These are phyloP conservation scores for Melanopsichium pennsylvanicum DNA, from an alignment of 1,284 basidiomycete genomes.

Conservation along the genomic window DNA sequence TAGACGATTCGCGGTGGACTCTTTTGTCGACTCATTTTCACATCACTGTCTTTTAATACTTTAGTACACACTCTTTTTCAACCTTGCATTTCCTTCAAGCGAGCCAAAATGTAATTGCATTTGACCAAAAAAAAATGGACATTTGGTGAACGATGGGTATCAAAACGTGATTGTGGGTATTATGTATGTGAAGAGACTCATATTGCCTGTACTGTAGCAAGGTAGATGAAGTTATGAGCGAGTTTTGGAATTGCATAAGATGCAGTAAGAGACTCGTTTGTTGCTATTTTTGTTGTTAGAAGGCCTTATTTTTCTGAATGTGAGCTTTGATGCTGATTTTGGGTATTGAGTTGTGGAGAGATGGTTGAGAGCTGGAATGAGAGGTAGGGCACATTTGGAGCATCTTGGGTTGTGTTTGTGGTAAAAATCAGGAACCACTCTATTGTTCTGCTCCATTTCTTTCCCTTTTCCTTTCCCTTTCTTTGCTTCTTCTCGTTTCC, in stretches of 20 bases:
- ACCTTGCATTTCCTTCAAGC: no score
- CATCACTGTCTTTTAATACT: conserved; percentile 17
- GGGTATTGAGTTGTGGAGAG: neutral
- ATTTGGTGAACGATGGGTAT: no score
- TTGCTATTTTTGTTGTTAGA: no score
- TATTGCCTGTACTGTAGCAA: neutral
- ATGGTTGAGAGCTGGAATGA: conserved; percentile 17
- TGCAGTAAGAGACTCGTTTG: conserved; percentile 6
- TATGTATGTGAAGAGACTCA: no score
- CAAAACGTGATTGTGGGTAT: no score
- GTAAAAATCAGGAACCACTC: conserved; percentile 28
- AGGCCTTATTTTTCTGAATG: no score
- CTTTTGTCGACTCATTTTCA: neutral
- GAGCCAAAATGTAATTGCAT: no score
- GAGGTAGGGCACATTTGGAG: conserved; percentile 8
- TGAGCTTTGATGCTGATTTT: no score
- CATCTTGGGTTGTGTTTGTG: conserved; percentile 27
- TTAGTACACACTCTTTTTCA: conserved; percentile 9
- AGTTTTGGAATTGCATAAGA: conserved; percentile 18
- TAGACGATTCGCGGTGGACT: conserved; percentile 6
- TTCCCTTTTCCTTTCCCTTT: neutral
- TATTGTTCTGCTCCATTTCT: neutral
- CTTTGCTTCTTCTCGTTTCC: neutral
- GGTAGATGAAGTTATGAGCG: neutral
- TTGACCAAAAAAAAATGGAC: no score